Conservation (phyloP, 495 filamentous ascomycete species). For the Penicillium verhagenii region DNA sequence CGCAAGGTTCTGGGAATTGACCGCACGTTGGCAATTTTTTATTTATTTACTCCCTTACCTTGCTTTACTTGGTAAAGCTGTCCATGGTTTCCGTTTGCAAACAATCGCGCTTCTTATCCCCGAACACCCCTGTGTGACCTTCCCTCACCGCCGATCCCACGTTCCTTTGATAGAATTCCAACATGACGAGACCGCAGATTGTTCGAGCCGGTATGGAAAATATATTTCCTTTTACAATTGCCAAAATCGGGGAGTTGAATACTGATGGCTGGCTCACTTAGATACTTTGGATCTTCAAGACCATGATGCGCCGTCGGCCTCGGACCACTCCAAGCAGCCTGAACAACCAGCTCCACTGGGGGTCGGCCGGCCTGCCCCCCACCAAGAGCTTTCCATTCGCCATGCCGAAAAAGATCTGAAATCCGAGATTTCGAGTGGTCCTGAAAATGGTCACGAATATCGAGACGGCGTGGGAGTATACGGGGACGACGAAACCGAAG, state of each 20-base stretch:
- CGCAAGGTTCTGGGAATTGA: neutral
- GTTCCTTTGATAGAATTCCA: constrained; percentile 20
- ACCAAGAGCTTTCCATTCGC: constrained; percentile 80
- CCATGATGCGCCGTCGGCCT: constrained; percentile 74
- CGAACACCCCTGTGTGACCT: constrained; percentile 12
- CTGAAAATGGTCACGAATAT: constrained; percentile 46
- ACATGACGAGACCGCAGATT: constrained; percentile 74
- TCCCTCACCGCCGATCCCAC: constrained; percentile 15
- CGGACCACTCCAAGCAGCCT: constrained; percentile 67
- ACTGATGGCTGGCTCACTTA: constrained; percentile 37
- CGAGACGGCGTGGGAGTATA: constrained; percentile 47
- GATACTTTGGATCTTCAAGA: constrained; percentile 96
- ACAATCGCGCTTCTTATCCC: constrained; percentile 20
- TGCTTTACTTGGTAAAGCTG: neutral
- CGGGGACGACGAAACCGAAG: constrained; percentile 37
- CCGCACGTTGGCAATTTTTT: neutral
- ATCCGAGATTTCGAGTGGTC: constrained; percentile 59
- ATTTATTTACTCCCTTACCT: neutral
- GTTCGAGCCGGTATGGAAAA: constrained; percentile 68
- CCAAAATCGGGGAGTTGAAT: neutral
- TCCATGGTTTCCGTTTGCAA: constrained; percentile 2
- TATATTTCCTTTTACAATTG: neutral
- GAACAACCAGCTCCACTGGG: constrained; percentile 49
- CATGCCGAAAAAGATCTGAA: constrained; percentile 73
- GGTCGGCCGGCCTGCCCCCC: constrained; percentile 65